phyloP scores from a whole-genome alignment of 306 rosid genomes.

The Argentina anserina region DNA sequence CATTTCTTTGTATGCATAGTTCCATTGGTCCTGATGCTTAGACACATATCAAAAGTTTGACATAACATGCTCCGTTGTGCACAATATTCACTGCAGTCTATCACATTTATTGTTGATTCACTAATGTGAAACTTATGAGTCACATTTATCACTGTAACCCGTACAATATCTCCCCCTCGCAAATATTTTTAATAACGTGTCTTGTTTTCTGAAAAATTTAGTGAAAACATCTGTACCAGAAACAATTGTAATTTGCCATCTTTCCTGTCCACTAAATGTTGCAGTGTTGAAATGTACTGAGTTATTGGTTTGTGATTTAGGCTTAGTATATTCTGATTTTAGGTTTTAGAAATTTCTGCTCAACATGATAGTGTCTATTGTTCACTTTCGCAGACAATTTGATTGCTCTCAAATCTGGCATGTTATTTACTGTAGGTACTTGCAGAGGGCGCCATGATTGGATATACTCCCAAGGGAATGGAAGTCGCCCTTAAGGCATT shows the following conservation, averaged over 20 bases:
- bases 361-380: background rate
- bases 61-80: background rate
- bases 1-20: background rate
- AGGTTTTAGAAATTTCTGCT: background rate
- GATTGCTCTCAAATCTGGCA: conserved; percentile 6
- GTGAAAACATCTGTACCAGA: background rate
- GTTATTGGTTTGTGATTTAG: background rate
- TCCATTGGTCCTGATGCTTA: background rate
- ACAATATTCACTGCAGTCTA: background rate
- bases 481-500: conserved; percentile 72
- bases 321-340: background rate
- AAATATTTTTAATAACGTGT: background rate
- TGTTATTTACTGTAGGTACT: conserved; percentile 53
- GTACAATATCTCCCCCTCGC: background rate
- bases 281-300: background rate
- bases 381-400: background rate
- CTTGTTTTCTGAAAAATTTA: background rate
- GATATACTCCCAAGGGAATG: conserved; percentile 88
- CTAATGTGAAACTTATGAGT: background rate
- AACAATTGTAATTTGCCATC: background rate
- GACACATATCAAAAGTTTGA: background rate
- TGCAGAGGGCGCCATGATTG: conserved; percentile 87
- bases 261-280: background rate
- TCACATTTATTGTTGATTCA: background rate
- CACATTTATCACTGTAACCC: background rate